phyloP scores from a whole-genome alignment of 495 filamentous ascomycete species.

The Bathelium albidoporum region DNA sequence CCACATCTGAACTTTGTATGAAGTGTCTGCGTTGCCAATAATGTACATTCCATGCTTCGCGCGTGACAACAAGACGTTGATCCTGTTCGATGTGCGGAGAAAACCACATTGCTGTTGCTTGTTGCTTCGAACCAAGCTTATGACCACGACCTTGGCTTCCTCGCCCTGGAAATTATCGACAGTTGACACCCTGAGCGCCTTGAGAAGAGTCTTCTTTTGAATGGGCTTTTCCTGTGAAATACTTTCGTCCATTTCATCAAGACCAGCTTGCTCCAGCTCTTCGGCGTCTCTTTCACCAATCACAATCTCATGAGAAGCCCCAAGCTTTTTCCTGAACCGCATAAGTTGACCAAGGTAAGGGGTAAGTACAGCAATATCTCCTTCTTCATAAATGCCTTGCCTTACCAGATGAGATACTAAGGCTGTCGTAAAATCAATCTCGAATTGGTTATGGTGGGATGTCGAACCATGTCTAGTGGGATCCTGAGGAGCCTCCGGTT shows the following conservation, averaged over 20 bases:
- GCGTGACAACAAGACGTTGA: slow-evolving; percentile 65
- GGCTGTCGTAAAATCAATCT: slow-evolving; percentile 54
- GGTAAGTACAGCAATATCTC: slow-evolving; percentile 71
- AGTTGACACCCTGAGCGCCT: slow-evolving; percentile 58
- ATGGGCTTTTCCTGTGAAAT: slow-evolving; percentile 6
- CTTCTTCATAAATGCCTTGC: slow-evolving; percentile 51
- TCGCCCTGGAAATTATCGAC: slow-evolving; percentile 77
- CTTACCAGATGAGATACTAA: slow-evolving; percentile 63
- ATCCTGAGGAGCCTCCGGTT: slow-evolving; percentile 41
- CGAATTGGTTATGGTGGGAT: slow-evolving; percentile 57
- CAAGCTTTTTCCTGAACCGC: slow-evolving; percentile 44
- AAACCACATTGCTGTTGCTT: slow-evolving; percentile 53
- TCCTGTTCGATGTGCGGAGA: slow-evolving; percentile 60
- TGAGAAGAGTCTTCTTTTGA: slow-evolving; percentile 39
- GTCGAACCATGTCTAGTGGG: slow-evolving; percentile 32
- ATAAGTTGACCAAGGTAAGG: slow-evolving; percentile 68
- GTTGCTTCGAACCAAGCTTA: slow-evolving; percentile 76
- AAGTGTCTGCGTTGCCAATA: slow-evolving; percentile 59
- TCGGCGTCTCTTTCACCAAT: slow-evolving; percentile 58
- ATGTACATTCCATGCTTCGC: slow-evolving; percentile 80
- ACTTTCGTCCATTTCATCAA: slow-evolving; percentile 17
- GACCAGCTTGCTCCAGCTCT: slow-evolving; percentile 45
- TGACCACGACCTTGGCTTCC: slow-evolving; percentile 66
- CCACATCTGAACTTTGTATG: slow-evolving; percentile 57
- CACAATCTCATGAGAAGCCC: slow-evolving; percentile 46